These are phyloP conservation scores for Populus tremula DNA, from an alignment of 345 rosid genomes.

Conservation along the genomic window DNA sequence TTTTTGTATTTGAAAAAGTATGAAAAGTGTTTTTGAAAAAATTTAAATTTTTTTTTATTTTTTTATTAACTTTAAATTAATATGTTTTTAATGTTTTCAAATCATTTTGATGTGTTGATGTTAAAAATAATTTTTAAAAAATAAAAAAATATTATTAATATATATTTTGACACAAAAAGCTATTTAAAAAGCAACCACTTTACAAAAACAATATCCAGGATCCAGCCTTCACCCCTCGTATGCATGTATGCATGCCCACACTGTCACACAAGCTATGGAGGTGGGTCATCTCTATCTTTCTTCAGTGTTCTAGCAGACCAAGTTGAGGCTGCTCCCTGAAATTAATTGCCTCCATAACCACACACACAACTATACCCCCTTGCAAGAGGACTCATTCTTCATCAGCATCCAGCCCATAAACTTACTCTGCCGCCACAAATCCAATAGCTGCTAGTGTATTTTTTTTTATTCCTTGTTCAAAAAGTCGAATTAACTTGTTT, in stretches of 20 bases:
- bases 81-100: too few relatives aligned
- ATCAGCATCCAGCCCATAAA: neutral
- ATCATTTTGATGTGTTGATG: too few relatives aligned
- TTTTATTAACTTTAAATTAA: too few relatives aligned
- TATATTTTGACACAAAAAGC: too few relatives aligned
- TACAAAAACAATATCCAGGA: slow-evolving; percentile 8
- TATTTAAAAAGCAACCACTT: too few relatives aligned
- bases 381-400: neutral
- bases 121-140: too few relatives aligned
- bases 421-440: neutral
- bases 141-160: too few relatives aligned
- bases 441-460: neutral
- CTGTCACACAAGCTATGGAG: neutral
- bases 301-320: neutral
- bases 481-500: neutral
- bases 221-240: slow-evolving; percentile 6
- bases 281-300: slow-evolving; percentile 24
- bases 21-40: too few relatives aligned
- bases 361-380: slow-evolving; percentile 9
- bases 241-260: neutral
- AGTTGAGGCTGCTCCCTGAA: slow-evolving; percentile 2
- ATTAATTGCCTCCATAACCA: slow-evolving; percentile 19
- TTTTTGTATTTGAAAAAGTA: too few relatives aligned
- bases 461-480: neutral
- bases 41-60: too few relatives aligned